Base-by-base conservation (phyloP, 306 rosid species). In the Vigna unguiculata region DNA sequence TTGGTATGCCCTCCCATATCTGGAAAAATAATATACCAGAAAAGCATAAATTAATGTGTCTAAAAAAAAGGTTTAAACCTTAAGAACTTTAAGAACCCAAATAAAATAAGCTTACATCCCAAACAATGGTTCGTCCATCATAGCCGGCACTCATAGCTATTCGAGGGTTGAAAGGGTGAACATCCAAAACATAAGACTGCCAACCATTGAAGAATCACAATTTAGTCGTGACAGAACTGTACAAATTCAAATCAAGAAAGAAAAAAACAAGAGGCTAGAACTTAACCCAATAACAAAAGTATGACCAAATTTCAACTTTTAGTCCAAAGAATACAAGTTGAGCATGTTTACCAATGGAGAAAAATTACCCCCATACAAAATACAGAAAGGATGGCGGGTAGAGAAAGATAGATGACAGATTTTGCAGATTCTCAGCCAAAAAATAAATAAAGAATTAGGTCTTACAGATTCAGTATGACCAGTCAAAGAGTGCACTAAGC, bases 141-240 rank as follows among this genome's bases (percentile, higher is more conserved):
- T 93, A 93, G 55, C 97, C 97, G 80, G 97, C 97, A 81, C 97
- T 93, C 97, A 93, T 90, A 53, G 97, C 97, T 81, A 93, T 93
- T 82, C 94, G 92, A 75, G 97, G 96, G 82, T 93, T 93, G 84
- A 93, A 93, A 72, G 97, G 97, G 89, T 93, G 97, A 64, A 93
- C 97, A 90, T 90, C 97, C 93, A 93, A 80, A 79, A 93, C 97
- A 52, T 90, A 93, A 72, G 97, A 87, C 97, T 93, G 87, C 78
- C 78, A 88, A 76, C 43, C 77, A 76, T 70, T 59, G 74, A 85
- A 85, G 68, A 79, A 43, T 59, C 62, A 77, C 68, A 55, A 76
- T 76, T 74, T 21, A 85, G 74, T 76, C 81, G 72, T 40, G 59
- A 78, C 67, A 78, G 77, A 72, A 65, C n/a, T 38, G 65, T 45